Conservation (phyloP, 306 rosid genomes). For the Quercus agrifolia region DNA sequence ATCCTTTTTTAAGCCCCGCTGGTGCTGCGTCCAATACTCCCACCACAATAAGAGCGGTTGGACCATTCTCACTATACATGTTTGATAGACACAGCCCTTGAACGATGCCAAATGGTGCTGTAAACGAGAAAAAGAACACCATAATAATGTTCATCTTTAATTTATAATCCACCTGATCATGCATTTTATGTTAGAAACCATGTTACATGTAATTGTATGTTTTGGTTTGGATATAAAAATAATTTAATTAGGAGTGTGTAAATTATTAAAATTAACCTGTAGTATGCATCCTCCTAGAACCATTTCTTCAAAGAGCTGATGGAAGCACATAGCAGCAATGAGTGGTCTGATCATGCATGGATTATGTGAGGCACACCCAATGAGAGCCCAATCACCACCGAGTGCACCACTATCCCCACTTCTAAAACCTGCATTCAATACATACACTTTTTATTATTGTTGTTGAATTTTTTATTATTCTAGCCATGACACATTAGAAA, state of each 20-base stretch:
- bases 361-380: slow-evolving; percentile 65
- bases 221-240: too few relatives aligned
- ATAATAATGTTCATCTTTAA: slow-evolving; percentile 28
- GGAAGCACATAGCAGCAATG: slow-evolving; percentile 68
- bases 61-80: slow-evolving; percentile 45
- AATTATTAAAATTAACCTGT: slow-evolving; percentile 36
- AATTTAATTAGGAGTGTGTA: too few relatives aligned
- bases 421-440: slow-evolving; percentile 47
- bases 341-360: slow-evolving; percentile 69
- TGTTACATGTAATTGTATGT: too few relatives aligned
- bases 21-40: slow-evolving; percentile 57
- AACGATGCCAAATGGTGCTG: slow-evolving; percentile 61
- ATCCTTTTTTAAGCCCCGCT: slow-evolving; percentile 44
- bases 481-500: too few relatives aligned
- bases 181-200: too few relatives aligned
- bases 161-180: slow-evolving; percentile 51
- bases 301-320: slow-evolving; percentile 75
- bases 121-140: slow-evolving; percentile 59
- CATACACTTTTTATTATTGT: too few relatives aligned
- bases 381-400: slow-evolving; percentile 71
- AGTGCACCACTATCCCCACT: slow-evolving; percentile 64
- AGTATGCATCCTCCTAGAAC: slow-evolving; percentile 68
- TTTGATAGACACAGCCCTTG: slow-evolving; percentile 53
- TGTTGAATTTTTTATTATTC: too few relatives aligned
- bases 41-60: slow-evolving; percentile 52